Conservation (phyloP, 495 filamentous ascomycete genomes). For the Stereocaulon alpinum region DNA sequence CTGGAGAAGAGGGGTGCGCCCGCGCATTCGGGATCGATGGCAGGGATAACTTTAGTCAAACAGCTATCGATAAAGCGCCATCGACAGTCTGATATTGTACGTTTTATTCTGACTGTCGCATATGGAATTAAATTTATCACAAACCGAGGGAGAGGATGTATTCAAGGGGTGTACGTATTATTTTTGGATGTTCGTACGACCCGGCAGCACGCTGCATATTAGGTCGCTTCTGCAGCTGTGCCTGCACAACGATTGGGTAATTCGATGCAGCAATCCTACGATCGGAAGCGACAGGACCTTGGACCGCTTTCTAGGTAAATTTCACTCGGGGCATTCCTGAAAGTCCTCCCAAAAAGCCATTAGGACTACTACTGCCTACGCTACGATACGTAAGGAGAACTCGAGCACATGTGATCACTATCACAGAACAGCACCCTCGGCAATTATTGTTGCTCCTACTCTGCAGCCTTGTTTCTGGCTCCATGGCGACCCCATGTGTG, state of each 20-base stretch:
- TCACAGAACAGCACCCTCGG: too few relatives aligned
- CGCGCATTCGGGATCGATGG: too few relatives aligned
- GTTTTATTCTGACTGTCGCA: too few relatives aligned
- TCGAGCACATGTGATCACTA: neutral
- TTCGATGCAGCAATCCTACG: neutral
- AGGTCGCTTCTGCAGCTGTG: neutral
- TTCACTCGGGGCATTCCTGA: neutral
- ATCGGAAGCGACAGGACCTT: constrained; percentile 2
- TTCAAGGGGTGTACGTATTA: neutral
- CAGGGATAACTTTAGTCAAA: too few relatives aligned
- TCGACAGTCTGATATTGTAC: too few relatives aligned
- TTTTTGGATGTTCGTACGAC: neutral
- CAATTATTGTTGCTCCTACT: too few relatives aligned
- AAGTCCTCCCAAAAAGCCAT: neutral
- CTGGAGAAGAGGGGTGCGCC: constrained; percentile 1
- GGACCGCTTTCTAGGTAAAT: neutral
- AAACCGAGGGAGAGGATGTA: neutral
- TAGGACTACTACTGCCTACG: neutral
- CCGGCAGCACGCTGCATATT: neutral
- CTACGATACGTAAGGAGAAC: neutral
- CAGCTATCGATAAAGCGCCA: too few relatives aligned
- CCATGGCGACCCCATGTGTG: too few relatives aligned
- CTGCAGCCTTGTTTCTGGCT: too few relatives aligned
- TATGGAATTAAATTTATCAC: neutral
- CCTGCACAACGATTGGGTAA: constrained; percentile 2